Conservation (phyloP, 306 rosid genomes). For the Quillaja saponaria region DNA sequence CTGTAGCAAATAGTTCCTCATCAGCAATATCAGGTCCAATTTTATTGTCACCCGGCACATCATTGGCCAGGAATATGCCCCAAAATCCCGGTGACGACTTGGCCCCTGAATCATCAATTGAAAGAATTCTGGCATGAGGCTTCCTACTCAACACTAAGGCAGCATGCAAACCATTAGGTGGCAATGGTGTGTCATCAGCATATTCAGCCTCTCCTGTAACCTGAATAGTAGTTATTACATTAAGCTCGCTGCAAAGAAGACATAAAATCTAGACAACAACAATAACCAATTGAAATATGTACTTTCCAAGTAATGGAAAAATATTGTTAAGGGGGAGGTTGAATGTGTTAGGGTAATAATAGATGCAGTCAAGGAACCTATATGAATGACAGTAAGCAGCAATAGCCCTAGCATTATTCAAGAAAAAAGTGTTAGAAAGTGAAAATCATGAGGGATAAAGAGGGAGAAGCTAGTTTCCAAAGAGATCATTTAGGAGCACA, state of each 20-base stretch:
- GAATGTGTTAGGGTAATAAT: too few relatives aligned
- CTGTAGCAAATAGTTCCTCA: constrained; percentile 82
- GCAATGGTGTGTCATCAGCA: constrained; percentile 71
- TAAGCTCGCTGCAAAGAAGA: constrained; percentile 21
- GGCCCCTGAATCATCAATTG: constrained; percentile 66
- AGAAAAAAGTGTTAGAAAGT: constrained; percentile 14
- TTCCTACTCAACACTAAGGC: constrained; percentile 81
- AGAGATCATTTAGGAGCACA: too few relatives aligned
- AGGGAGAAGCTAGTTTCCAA: too few relatives aligned
- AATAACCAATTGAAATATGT: too few relatives aligned
- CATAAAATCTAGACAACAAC: constrained; percentile 10
- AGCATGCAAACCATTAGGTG: constrained; percentile 81
- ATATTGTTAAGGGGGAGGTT: constrained; percentile 25
- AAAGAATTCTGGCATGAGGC: constrained; percentile 84
- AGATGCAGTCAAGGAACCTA: too few relatives aligned
- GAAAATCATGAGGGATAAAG: too few relatives aligned
- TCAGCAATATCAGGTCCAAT: constrained; percentile 73
- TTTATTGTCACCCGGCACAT: constrained; percentile 66
- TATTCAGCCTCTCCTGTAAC: constrained; percentile 95
- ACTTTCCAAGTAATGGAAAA: too few relatives aligned
- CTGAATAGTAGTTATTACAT: constrained; percentile 44
- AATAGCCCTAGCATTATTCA: constrained; percentile 5
- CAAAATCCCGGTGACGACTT: constrained; percentile 72
- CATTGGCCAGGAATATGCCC: constrained; percentile 69
- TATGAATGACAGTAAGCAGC: too few relatives aligned